Evolutionary conservation across 2,329 filamentous ascomycete genomes (phyloP).

Genomic region (Verticillium alfalfae): DNA sequence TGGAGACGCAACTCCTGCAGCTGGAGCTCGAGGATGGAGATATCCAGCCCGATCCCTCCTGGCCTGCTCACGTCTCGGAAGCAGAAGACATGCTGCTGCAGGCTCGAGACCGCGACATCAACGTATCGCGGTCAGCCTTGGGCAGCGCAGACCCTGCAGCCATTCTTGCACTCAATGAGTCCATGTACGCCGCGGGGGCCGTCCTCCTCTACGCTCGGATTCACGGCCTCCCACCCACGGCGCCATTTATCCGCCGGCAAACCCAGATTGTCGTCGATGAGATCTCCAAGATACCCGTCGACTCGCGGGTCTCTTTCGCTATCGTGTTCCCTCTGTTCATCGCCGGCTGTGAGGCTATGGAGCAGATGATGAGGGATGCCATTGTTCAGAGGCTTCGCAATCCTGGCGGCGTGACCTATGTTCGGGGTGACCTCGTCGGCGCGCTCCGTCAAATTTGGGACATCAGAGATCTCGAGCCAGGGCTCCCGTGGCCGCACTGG

Average conservation of each 20-base stretch:
- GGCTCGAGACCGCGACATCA: constrained; percentile 8
- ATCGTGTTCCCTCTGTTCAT: constrained; percentile 11
- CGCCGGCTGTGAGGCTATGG: constrained; percentile 11
- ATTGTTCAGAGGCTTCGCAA: constrained; percentile 6
- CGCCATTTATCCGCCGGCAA: constrained; percentile 9
- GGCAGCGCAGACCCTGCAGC: constrained; percentile 6
- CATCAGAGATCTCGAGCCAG: constrained; percentile 9
- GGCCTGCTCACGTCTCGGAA: constrained; percentile 2
- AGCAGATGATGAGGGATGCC: constrained; percentile 4
- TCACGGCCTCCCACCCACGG: constrained; percentile 7
- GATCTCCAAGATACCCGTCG: constrained; percentile 5
- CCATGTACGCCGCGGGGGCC: constrained; percentile 9
- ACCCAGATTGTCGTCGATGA: constrained; percentile 3
- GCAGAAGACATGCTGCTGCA: constrained; percentile 8
- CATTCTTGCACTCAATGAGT: constrained; percentile 9
- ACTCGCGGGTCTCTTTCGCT: constrained; percentile 8
- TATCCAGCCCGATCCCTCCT: not conserved
- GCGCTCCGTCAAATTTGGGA: constrained; percentile 10
- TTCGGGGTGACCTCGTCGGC: constrained; percentile 9
- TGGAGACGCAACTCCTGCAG: constrained; percentile 7
- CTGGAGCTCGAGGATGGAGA: not conserved
- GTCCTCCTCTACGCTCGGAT: constrained; percentile 9
- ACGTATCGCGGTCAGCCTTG: not conserved
- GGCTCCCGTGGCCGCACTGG: constrained; percentile 9
- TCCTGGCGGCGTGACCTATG: constrained; percentile 4